Conservation (phyloP, 805 yeast species). For the Wickerhamiella alocasiicola region DNA sequence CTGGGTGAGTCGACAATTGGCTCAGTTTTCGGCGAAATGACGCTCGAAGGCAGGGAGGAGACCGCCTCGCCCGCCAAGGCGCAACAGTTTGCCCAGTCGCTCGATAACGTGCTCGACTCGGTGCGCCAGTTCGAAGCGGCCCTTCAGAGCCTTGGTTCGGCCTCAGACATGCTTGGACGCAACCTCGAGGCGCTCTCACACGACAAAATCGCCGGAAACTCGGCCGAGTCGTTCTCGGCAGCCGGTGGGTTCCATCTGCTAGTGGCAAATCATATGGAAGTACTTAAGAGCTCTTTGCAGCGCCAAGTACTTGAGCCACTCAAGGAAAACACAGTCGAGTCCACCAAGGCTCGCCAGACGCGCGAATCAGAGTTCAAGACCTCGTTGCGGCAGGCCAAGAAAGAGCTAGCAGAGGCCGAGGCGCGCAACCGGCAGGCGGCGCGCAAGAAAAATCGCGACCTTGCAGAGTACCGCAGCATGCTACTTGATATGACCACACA, state of each 20-base stretch:
- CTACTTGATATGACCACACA: slow-evolving; percentile 56
- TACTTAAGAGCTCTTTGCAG: slow-evolving; percentile 47
- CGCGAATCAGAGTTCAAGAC: slow-evolving; percentile 44
- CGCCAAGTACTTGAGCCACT: slow-evolving; percentile 47
- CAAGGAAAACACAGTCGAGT: slow-evolving; percentile 32
- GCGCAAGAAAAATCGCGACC: slow-evolving; percentile 47
- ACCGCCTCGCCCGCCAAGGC: slow-evolving; percentile 31
- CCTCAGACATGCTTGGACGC: slow-evolving; percentile 59
- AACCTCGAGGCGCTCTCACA: slow-evolving; percentile 55
- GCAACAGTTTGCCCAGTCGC: slow-evolving; percentile 26
- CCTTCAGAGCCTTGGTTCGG: slow-evolving; percentile 36
- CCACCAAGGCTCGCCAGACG: slow-evolving; percentile 33
- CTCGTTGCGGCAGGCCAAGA: slow-evolving; percentile 41
- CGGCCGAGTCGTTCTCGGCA: slow-evolving; percentile 51
- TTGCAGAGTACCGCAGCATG: slow-evolving; percentile 54
- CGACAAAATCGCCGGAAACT: slow-evolving; percentile 47
- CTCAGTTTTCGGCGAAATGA: slow-evolving; percentile 6
- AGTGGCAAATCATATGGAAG: slow-evolving; percentile 64
- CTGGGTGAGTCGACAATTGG: slow-evolving; percentile 1
- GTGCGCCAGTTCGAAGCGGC: slow-evolving; percentile 38
- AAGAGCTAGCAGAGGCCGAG: slow-evolving; percentile 46
- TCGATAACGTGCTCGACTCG: slow-evolving; percentile 36
- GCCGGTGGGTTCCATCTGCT: slow-evolving; percentile 71
- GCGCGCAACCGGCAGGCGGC: slow-evolving; percentile 46
- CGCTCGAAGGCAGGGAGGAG: neutral